Conservation (phyloP, 495 filamentous ascomycete species). For the Saxophila tyrrhenica region DNA sequence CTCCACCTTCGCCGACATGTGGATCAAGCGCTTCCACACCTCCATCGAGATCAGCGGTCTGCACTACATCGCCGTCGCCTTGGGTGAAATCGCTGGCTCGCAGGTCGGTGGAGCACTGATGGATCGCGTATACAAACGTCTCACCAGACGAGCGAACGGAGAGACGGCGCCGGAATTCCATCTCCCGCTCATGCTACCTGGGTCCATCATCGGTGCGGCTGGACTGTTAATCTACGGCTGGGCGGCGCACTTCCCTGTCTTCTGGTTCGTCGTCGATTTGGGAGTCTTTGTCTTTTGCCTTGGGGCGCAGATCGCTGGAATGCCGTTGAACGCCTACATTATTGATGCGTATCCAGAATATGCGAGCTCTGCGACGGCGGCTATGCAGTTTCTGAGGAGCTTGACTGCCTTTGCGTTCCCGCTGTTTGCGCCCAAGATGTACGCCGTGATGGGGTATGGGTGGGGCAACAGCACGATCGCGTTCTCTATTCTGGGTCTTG, state of each 20-base stretch:
- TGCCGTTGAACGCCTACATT: conserved; percentile 1
- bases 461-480: conserved; percentile 10
- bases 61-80: conserved; percentile 19
- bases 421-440: conserved; percentile 11
- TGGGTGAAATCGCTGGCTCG: conserved; percentile 12
- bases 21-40: conserved; percentile 5
- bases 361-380: conserved; percentile 4
- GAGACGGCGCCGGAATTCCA: conserved; percentile 6
- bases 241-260: conserved; percentile 2
- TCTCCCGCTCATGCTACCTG: conserved; percentile 7
- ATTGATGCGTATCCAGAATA: conserved; percentile 7
- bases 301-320: conserved; percentile 5
- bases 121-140: conserved; percentile 11
- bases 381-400: conserved; percentile 5
- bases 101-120: conserved; percentile 13
- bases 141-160: background rate
- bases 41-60: conserved; percentile 15
- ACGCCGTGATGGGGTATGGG: conserved; percentile 13
- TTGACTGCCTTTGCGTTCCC: conserved; percentile 13
- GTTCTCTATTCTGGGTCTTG: background rate
- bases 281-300: background rate
- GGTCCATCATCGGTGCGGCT: background rate
- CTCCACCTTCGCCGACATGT: conserved; percentile 10
- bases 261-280: conserved; percentile 13
- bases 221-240: conserved; percentile 15